Evolutionary conservation across 371 early-diverging fungal genomes (phyloP).

Genomic region (Cokeromyces recurvatus): DNA sequence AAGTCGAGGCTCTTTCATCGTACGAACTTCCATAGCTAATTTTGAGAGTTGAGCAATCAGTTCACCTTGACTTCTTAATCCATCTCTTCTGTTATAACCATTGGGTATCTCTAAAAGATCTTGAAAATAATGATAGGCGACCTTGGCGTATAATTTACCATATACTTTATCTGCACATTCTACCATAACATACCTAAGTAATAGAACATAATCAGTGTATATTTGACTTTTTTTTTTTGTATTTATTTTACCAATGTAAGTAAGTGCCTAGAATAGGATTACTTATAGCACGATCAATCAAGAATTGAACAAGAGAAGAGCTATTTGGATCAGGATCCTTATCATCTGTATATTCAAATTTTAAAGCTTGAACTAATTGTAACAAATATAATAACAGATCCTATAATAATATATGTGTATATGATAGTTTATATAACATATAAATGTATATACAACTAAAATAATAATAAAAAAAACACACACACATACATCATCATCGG

Average conservation of each 20-base stretch:
- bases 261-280: constrained; percentile 85
- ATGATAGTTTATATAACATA: too few species aligned
- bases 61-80: constrained; percentile 77
- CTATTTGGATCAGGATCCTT: constrained; percentile 42
- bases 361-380: constrained; percentile 97
- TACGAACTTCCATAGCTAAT: constrained; percentile 67
- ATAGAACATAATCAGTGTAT: not conserved
- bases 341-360: constrained; percentile 72
- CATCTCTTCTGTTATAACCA: constrained; percentile 65
- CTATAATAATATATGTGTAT: constrained; percentile 28
- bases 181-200: constrained; percentile 91
- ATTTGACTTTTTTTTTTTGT: not conserved
- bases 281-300: constrained; percentile 76
- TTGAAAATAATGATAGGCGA: constrained; percentile 74
- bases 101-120: constrained; percentile 67
- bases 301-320: constrained; percentile 81
- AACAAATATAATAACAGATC: constrained; percentile 86
- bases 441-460: too few species aligned
- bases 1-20: constrained; percentile 73
- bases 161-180: constrained; percentile 69
- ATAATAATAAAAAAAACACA: not conserved
- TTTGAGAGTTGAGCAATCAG: constrained; percentile 71
- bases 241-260: constrained; percentile 75
- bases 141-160: constrained; percentile 84
- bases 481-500: constrained; percentile 82